These are phyloP conservation scores for Lactarius psammicola DNA, from an alignment of 768 basidiomycete species.

Conservation along the genomic window DNA sequence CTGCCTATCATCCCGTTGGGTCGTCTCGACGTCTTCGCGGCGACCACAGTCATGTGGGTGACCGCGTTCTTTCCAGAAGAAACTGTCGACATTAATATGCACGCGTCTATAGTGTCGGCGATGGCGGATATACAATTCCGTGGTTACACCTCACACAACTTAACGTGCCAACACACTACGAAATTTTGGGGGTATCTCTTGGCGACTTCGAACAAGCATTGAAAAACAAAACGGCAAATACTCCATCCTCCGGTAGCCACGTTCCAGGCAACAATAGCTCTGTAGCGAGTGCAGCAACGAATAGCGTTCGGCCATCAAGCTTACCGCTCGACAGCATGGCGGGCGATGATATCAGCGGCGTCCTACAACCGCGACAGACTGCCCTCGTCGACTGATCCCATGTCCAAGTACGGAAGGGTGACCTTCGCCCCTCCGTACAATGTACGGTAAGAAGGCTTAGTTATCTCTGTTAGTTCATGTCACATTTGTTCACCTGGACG, in stretches of 20 bases:
- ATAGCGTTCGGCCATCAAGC: not conserved
- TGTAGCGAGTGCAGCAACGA: not conserved
- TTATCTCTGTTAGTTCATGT: too few species aligned
- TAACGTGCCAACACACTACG: conserved; percentile 52
- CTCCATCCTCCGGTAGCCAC: not conserved
- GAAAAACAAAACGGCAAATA: not conserved
- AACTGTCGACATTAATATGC: conserved; percentile 4
- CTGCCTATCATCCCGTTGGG: conserved; percentile 56
- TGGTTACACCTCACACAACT: conserved; percentile 61
- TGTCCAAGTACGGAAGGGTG: too few species aligned
- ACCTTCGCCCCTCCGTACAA: too few species aligned
- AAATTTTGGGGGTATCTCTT: not conserved
- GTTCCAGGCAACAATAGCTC: not conserved
- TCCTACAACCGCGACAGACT: not conserved
- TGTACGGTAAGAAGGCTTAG: too few species aligned
- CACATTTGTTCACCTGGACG: too few species aligned
- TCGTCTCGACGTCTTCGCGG: conserved; percentile 52
- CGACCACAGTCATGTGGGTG: conserved; percentile 43
- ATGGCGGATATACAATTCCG: conserved; percentile 59
- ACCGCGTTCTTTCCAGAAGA: not conserved
- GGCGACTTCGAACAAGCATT: conserved; percentile 16
- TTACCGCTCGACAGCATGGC: not conserved
- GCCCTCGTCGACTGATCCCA: too few species aligned
- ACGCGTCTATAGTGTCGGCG: conserved; percentile 39
- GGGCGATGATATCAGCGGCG: conserved; percentile 1